Evolutionary conservation across 345 rosid genomes (phyloP).

Genomic region (Gossypium australe): DNA sequence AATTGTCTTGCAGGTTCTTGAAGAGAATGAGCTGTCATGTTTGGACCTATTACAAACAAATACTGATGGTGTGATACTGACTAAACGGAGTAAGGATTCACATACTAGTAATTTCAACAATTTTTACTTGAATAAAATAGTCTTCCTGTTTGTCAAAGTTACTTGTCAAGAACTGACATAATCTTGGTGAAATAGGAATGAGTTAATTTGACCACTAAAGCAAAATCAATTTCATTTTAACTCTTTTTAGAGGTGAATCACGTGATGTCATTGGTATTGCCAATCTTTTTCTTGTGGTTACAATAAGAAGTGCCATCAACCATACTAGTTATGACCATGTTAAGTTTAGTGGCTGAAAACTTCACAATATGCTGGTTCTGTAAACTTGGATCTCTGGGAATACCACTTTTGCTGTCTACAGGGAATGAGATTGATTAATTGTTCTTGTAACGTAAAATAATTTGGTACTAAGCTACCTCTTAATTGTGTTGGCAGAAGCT

Average conservation of each 20-base stretch:
- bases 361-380: not conserved
- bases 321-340: not conserved
- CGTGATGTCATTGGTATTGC: not conserved
- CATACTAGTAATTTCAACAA: not conserved
- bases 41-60: constrained; percentile 62
- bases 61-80: constrained; percentile 78
- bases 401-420: not conserved
- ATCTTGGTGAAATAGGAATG: not conserved
- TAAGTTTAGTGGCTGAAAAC: not conserved
- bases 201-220: not conserved
- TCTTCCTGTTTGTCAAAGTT: not conserved
- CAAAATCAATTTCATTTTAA: not conserved
- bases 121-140: constrained; percentile 7
- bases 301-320: not conserved
- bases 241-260: not conserved
- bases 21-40: constrained; percentile 83
- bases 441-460: not conserved
- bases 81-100: constrained; percentile 67
- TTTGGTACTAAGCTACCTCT: not conserved
- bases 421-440: not conserved
- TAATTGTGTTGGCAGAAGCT: constrained; percentile 51
- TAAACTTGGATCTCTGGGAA: not conserved
- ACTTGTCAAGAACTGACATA: not conserved
- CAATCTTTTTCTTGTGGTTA: not conserved
- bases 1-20: constrained; percentile 61